Evolutionary conservation across 1,284 basidiomycete species (phyloP).

Genomic region (Moniliophthora roreri): DNA sequence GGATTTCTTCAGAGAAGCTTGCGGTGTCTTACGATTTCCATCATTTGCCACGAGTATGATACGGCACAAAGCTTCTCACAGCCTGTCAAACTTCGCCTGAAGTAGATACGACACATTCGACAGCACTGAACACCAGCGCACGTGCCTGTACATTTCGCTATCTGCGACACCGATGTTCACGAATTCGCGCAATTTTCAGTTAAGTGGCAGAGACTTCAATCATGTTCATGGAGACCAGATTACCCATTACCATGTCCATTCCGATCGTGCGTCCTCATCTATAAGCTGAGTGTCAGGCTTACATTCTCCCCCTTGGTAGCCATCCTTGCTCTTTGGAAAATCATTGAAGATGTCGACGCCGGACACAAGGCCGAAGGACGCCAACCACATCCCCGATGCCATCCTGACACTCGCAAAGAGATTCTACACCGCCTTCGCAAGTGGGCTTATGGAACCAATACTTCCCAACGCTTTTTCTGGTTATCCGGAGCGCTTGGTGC

Average conservation of each 20-base stretch:
- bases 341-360: not conserved
- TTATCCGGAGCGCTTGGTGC: conserved; percentile 17
- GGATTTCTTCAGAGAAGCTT: too few species aligned
- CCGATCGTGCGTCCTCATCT: not conserved
- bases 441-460: conserved; percentile 9
- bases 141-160: too few species aligned
- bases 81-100: too few species aligned
- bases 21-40: too few species aligned
- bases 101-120: too few species aligned
- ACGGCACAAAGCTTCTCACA: too few species aligned
- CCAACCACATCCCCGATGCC: conserved; percentile 12
- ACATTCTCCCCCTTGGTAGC: not conserved
- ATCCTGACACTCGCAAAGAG: conserved; percentile 13
- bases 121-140: too few species aligned
- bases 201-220: not conserved
- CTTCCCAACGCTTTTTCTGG: conserved; percentile 14
- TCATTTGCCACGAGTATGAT: too few species aligned
- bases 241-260: not conserved
- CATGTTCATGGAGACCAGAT: not conserved
- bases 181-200: not conserved
- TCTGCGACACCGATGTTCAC: not conserved
- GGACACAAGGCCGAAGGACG: conserved; percentile 2
- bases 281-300: not conserved
- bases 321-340: not conserved
- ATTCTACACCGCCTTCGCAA: conserved; percentile 12